These are phyloP conservation scores for Apiotrichum porosum DNA, from an alignment of 1,284 basidiomycete genomes.

Conservation along the genomic window DNA sequence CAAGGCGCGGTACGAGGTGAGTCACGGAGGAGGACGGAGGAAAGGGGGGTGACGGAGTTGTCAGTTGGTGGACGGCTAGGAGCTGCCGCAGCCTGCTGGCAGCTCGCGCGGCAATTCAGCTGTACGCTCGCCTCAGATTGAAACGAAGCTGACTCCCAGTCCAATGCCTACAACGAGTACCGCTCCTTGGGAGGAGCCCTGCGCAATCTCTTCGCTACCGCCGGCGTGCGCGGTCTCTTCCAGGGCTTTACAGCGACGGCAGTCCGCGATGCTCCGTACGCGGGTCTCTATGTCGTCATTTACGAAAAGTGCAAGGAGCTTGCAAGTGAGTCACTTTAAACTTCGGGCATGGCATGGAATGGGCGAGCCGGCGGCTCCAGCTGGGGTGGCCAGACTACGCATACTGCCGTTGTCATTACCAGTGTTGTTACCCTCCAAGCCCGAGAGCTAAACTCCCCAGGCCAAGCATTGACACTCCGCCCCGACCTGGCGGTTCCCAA, in stretches of 20 bases:
- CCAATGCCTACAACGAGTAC: slow-evolving; percentile 68
- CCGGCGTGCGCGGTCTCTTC: slow-evolving; percentile 76
- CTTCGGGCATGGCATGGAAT: too few relatives aligned
- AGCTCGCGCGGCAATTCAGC: too few relatives aligned
- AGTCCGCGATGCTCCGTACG: slow-evolving; percentile 90
- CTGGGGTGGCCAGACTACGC: too few relatives aligned
- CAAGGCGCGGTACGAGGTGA: slow-evolving; percentile 89
- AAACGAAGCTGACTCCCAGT: too few relatives aligned
- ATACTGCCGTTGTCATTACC: too few relatives aligned
- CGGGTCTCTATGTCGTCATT: slow-evolving; percentile 84
- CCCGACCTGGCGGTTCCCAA: slow-evolving; percentile 28
- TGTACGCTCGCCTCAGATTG: too few relatives aligned
- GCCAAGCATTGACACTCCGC: slow-evolving; percentile 8
- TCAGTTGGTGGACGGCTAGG: too few relatives aligned
- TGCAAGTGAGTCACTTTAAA: slow-evolving; percentile 46
- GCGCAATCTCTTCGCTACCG: slow-evolving; percentile 57
- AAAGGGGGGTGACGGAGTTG: neutral
- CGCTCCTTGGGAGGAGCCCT: slow-evolving; percentile 61
- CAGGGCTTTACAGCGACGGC: slow-evolving; percentile 87
- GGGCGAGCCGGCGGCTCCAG: too few relatives aligned
- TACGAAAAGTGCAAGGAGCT: slow-evolving; percentile 82
- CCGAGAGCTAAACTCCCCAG: neutral
- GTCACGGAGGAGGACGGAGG: slow-evolving; percentile 33
- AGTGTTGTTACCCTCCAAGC: too few relatives aligned
- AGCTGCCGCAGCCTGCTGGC: neutral